Percentiles rank a stretch among this genome's conserved stretches.
These are phyloP conservation scores for Macrocybe sp. DNA, from an alignment of 1,284 basidiomycete genomes.

Conservation along the genomic window DNA sequence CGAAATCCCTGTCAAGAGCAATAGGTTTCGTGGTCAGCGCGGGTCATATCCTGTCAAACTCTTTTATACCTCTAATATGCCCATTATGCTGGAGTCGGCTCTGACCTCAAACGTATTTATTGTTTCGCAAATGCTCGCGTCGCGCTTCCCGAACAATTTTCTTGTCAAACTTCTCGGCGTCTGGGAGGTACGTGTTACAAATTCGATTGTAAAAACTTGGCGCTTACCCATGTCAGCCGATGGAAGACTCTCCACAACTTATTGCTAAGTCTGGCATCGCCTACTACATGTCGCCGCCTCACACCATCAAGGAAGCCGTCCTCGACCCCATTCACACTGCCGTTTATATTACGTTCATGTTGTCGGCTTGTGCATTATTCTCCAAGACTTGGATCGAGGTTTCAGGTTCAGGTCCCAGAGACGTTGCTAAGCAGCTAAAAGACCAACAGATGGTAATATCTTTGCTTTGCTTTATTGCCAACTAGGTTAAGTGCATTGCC, in stretches of 20 bases:
- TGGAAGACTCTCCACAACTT: conserved; percentile 92
- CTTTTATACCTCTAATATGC: conserved; percentile 99
- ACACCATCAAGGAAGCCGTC: conserved; percentile 83
- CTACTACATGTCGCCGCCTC: conserved; percentile 97
- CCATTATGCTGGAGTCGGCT: conserved; percentile 97
- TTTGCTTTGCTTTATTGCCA: not conserved
- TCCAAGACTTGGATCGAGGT: conserved; percentile 99
- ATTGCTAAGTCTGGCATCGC: conserved; percentile 89
- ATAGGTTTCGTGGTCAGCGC: conserved; percentile 92
- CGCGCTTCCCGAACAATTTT: conserved; percentile 89
- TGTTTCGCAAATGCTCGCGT: conserved; percentile 92
- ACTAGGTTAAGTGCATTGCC: conserved; percentile 1
- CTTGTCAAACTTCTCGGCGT: conserved; percentile 89
- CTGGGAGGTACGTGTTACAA: conserved; percentile 76
- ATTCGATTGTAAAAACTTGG: not conserved
- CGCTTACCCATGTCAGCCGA: conserved; percentile 46
- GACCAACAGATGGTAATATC: conserved; percentile 87
- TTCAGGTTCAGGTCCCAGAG: conserved; percentile 91
- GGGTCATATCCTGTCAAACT: conserved; percentile 97
- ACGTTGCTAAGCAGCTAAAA: conserved; percentile 97
- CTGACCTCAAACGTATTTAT: conserved; percentile 95
- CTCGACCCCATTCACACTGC: conserved; percentile 92
- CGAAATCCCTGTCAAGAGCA: conserved; percentile 98
- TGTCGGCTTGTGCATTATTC: conserved; percentile 94
- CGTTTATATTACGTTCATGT: conserved; percentile 90